Evolutionary conservation across 192 early-diverging fungal genomes (phyloP).

Genomic region (Mortierella hygrophila): DNA sequence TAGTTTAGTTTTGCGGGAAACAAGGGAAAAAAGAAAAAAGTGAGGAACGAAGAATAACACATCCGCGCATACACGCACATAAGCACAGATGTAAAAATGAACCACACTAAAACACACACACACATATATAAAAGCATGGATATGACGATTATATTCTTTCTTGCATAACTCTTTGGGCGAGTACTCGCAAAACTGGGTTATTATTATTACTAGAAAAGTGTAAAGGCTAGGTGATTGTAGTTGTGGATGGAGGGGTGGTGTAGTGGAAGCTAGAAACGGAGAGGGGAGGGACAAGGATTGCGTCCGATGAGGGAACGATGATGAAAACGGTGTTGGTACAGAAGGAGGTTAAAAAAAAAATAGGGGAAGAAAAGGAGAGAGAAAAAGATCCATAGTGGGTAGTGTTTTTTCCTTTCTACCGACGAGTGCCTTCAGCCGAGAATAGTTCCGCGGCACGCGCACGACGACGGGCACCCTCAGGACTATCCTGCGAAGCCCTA

Average conservation of each 20-base stretch:
- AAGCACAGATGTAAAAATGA: not conserved
- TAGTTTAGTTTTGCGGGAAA: not conserved
- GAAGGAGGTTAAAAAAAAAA: not conserved
- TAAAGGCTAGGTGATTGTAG: not conserved
- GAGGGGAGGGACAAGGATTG: too few relatives aligned
- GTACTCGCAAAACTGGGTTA: not conserved
- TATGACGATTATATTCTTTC: not conserved
- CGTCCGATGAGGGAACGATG: too few relatives aligned
- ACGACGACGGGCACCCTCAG: conserved; percentile 43
- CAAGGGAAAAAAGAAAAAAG: not conserved
- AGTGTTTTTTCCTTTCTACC: not conserved
- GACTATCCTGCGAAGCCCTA: conserved; percentile 18
- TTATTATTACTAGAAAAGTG: not conserved
- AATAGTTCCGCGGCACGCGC: conserved; percentile 54
- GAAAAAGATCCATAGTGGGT: not conserved
- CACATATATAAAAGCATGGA: not conserved
- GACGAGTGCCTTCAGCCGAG: conserved; percentile 36
- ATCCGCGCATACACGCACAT: not conserved
- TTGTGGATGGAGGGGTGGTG: not conserved
- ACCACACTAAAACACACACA: not conserved
- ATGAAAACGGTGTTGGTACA: not conserved
- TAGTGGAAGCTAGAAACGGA: not conserved
- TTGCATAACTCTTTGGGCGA: not conserved
- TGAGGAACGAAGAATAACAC: not conserved
- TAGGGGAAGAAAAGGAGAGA: not conserved